Percentiles rank a stretch among this genome's conserved stretches.
These are phyloP conservation scores for Jaenimonas drosophilae DNA, from an alignment of 208 protist genomes.

Conservation along the genomic window DNA sequence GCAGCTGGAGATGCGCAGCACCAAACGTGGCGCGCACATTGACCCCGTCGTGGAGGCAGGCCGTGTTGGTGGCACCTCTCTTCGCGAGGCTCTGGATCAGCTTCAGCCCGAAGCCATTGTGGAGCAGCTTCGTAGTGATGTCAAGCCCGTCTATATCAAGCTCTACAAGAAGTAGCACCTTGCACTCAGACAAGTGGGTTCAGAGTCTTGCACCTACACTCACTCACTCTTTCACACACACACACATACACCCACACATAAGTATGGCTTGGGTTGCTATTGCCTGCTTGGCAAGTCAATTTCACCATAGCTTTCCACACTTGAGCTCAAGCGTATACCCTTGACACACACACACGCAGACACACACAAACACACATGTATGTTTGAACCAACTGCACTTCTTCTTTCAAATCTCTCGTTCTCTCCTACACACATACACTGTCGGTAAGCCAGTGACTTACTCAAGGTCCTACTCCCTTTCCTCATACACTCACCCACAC, in stretches of 20 bases:
- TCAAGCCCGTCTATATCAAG: constrained; percentile 14
- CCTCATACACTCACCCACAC: too few species aligned
- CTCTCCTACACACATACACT: constrained; percentile 2
- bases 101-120: constrained; percentile 34
- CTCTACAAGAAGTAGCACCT: not conserved
- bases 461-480: not conserved
- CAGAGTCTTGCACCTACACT: not conserved
- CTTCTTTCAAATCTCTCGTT: constrained; percentile 1
- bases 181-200: not conserved
- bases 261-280: not conserved
- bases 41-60: not conserved
- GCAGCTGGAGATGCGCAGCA: not conserved
- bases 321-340: too few species aligned
- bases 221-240: constrained; percentile 3
- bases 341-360: too few species aligned
- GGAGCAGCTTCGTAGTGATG: constrained; percentile 59
- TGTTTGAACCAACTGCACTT: not conserved
- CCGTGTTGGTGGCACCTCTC: not conserved
- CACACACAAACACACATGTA: not conserved
- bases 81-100: constrained; percentile 7
- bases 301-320: not conserved
- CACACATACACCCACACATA: not conserved
- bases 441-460: not conserved
- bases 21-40: not conserved
- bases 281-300: not conserved